Percentiles rank a stretch among this genome's conserved stretches.
Conservation (phyloP, 129 eudicot genomes). For the Tagetes patula region DNA sequence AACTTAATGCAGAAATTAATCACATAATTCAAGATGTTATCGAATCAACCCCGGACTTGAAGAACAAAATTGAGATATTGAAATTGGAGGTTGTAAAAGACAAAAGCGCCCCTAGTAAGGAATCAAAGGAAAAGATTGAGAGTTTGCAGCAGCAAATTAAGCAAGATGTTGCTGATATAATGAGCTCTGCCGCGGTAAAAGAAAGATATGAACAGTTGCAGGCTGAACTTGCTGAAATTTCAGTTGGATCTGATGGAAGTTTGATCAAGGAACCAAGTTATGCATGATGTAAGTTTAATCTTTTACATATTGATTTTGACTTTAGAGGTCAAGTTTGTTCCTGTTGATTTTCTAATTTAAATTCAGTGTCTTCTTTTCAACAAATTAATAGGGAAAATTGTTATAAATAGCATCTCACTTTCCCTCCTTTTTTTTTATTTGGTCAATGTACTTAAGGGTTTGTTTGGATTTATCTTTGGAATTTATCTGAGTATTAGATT, state of each 20-base stretch:
- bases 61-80: conserved; percentile 53
- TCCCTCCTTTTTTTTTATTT: neutral
- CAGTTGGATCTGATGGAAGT: conserved; percentile 49
- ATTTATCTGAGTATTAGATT: neutral
- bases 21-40: conserved; percentile 49
- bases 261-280: conserved; percentile 29
- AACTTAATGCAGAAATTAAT: conserved; percentile 50
- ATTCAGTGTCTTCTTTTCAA: neutral
- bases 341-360: neutral
- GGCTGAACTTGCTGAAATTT: conserved; percentile 52
- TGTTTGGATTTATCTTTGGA: neutral
- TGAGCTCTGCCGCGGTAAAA: conserved; percentile 45
- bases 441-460: neutral
- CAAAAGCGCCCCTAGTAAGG: conserved; percentile 48
- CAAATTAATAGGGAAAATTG: neutral
- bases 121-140: conserved; percentile 57
- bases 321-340: conserved; percentile 7
- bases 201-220: conserved; percentile 53
- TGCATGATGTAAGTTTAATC: conserved; percentile 29
- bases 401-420: neutral
- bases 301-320: conserved; percentile 16
- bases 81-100: conserved; percentile 50
- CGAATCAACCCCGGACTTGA: conserved; percentile 57
- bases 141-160: conserved; percentile 54
- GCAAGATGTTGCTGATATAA: conserved; percentile 52